These are phyloP conservation scores for Lactarius tabidus DNA, from an alignment of 768 basidiomycete species.

Conservation along the genomic window DNA sequence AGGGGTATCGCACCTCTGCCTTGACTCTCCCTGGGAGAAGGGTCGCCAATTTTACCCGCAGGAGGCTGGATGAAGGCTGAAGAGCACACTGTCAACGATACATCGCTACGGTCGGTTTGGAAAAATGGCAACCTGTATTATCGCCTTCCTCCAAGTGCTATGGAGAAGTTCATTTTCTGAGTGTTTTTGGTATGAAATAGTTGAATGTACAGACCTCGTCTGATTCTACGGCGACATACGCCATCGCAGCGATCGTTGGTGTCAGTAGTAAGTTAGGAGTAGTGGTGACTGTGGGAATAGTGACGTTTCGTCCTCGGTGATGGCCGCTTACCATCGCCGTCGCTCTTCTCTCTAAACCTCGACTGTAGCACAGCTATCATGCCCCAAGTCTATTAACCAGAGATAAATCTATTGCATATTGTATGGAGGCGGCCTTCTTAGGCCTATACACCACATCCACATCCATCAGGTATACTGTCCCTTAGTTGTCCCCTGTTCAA, in stretches of 20 bases:
- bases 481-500: neutral
- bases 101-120: neutral
- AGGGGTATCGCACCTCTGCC: constrained; percentile 17
- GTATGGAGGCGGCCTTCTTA: neutral
- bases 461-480: neutral
- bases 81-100: neutral
- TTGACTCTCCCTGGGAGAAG: constrained; percentile 1
- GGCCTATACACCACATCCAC: neutral
- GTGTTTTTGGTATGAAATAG: neutral
- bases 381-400: neutral
- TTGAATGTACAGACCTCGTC: constrained; percentile 53
- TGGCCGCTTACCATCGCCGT: no score
- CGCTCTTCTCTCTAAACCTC: neutral
- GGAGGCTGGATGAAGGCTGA: constrained; percentile 16
- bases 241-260: constrained; percentile 39
- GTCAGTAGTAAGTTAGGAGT: no score
- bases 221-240: constrained; percentile 66
- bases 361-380: no score
- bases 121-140: constrained; percentile 4
- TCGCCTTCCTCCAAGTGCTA: constrained; percentile 51
- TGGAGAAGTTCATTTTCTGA: neutral
- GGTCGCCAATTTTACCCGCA: constrained; percentile 3
- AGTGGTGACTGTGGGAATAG: constrained; percentile 10
- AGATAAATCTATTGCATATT: neutral
- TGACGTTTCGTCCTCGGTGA: no score